phyloP scores from a whole-genome alignment of 345 rosid genomes.

The Anastatica hierochuntica region DNA sequence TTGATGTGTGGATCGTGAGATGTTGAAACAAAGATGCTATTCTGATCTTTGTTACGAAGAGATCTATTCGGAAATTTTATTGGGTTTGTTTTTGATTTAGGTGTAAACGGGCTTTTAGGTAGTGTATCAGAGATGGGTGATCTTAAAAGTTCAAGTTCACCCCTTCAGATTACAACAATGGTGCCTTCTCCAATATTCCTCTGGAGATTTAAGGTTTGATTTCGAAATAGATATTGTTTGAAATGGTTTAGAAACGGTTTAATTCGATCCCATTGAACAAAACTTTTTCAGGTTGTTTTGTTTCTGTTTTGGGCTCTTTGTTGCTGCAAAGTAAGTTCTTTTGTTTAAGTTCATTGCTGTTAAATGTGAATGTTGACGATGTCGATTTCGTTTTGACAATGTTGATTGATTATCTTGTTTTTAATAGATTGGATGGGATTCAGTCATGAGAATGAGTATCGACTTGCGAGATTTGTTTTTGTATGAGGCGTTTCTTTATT shows the following conservation, averaged over 20 bases:
- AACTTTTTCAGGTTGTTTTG: slow-evolving; percentile 48
- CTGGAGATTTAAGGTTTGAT: slow-evolving; percentile 87
- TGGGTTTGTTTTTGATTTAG: neutral
- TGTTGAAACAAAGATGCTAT: neutral
- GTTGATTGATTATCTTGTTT: neutral
- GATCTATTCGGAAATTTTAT: neutral
- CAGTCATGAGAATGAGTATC: slow-evolving; percentile 91
- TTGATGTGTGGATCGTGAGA: slow-evolving; percentile 3
- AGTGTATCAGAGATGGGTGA: slow-evolving; percentile 37
- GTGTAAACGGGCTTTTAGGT: slow-evolving; percentile 33
- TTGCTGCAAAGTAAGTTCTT: slow-evolving; percentile 79
- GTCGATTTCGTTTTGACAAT: neutral
- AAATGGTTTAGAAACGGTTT: too few species aligned
- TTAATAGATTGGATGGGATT: slow-evolving; percentile 84
- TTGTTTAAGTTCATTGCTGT: neutral
- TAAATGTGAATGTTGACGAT: neutral
- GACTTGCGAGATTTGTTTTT: slow-evolving; percentile 74
- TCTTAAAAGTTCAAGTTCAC: slow-evolving; percentile 38
- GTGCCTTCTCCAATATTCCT: slow-evolving; percentile 69
- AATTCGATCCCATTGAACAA: neutral
- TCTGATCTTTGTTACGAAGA: neutral
- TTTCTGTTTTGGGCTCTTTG: slow-evolving; percentile 77
- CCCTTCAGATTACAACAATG: slow-evolving; percentile 38
- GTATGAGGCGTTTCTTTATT: slow-evolving; percentile 87
- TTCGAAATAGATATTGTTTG: too few species aligned